phyloP scores from a whole-genome alignment of 2,329 filamentous ascomycete species.

The Shiraia bambusicola region DNA sequence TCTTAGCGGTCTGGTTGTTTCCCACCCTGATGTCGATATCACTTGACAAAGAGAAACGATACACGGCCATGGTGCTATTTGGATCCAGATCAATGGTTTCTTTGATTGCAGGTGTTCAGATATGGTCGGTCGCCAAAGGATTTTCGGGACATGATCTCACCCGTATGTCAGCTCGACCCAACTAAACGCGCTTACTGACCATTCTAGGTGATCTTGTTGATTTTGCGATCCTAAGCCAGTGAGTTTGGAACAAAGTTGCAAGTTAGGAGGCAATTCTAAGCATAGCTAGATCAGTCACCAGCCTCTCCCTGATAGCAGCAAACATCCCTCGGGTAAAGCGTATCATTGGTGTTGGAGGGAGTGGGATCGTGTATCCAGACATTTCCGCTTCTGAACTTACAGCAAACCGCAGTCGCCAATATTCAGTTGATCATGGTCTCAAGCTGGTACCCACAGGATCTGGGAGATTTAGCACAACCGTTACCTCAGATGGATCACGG shows the following conservation, averaged over 20 bases:
- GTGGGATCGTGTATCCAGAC: constrained; percentile 13
- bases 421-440: constrained; percentile 1
- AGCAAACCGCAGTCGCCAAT: constrained; percentile 1
- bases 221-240: constrained; percentile 18
- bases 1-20: constrained; percentile 28
- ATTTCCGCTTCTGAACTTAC: constrained; percentile 19
- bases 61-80: constrained; percentile 15
- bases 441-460: constrained; percentile 16
- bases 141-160: constrained; percentile 10
- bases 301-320: constrained; percentile 20
- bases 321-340: constrained; percentile 22
- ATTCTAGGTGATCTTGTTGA: constrained; percentile 14
- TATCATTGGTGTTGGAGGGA: constrained; percentile 15
- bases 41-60: constrained; percentile 11
- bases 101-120: constrained; percentile 13
- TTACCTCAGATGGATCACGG: constrained; percentile 9
- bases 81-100: constrained; percentile 18
- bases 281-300: constrained; percentile 12
- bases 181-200: constrained; percentile 5
- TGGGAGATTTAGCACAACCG: constrained; percentile 16
- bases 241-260: neutral
- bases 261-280: constrained; percentile 2
- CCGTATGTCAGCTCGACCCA: constrained; percentile 5
- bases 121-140: constrained; percentile 14
- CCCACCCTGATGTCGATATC: constrained; percentile 24